Evolutionary conservation across 768 basidiomycete species (phyloP).

Genomic region (Suillus subalutaceus): DNA sequence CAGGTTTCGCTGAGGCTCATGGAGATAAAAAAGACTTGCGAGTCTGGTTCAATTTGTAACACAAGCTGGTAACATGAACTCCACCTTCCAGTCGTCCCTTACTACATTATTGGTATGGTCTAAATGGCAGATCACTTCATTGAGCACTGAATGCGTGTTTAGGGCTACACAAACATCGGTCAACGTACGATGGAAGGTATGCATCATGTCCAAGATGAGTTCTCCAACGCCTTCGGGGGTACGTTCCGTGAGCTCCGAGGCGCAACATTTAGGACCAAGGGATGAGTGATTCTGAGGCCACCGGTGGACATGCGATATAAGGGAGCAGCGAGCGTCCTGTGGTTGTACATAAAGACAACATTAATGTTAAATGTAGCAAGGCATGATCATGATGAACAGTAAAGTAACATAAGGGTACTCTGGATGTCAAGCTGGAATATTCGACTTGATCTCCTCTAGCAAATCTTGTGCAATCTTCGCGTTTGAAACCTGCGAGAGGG

Average conservation of each 20-base stretch:
- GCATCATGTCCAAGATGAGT: slow-evolving; percentile 1
- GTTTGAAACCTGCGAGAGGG: slow-evolving; percentile 53
- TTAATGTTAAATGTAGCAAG: slow-evolving; percentile 37
- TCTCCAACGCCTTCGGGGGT: not conserved
- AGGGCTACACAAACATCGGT: not conserved
- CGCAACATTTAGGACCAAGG: not conserved
- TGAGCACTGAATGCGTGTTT: not conserved
- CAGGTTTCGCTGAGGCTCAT: not conserved
- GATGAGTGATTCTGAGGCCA: not conserved
- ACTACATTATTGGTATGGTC: not conserved
- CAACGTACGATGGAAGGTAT: slow-evolving; percentile 3
- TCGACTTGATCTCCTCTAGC: slow-evolving; percentile 53
- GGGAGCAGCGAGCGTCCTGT: slow-evolving; percentile 4
- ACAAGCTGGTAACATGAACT: not conserved
- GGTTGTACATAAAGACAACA: slow-evolving; percentile 20
- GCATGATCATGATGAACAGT: slow-evolving; percentile 19
- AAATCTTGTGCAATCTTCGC: slow-evolving; percentile 74
- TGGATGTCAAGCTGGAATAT: slow-evolving; percentile 39
- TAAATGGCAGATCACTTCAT: not conserved
- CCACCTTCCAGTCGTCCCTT: not conserved
- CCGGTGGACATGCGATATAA: slow-evolving; percentile 1
- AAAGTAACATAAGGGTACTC: slow-evolving; percentile 16
- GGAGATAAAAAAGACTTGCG: not conserved
- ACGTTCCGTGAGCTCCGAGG: not conserved
- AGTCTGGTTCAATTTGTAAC: not conserved